Percentiles rank a stretch among this genome's conserved stretches.
phyloP scores from a whole-genome alignment of 2,329 filamentous ascomycete genomes.

The Westerdykella aurantiaca region DNA sequence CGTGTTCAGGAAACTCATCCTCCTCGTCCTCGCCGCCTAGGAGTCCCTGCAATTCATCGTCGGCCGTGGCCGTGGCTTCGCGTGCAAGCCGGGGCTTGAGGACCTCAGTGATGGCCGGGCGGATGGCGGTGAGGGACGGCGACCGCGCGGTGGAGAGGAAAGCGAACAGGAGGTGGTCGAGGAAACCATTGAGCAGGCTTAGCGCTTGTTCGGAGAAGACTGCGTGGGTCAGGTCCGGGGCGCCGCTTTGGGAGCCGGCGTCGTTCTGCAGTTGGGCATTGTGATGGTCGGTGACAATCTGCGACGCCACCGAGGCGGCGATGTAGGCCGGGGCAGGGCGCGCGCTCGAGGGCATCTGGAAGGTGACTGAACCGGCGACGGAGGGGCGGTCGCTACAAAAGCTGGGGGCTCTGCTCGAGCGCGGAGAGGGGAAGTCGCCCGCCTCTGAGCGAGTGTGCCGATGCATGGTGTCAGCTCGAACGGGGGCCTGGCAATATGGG shows the following conservation, averaged over 20 bases:
- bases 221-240: constrained; percentile 59
- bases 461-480: no score
- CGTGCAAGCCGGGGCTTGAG: constrained; percentile 84
- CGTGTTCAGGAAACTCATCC: constrained; percentile 25
- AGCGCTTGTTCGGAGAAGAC: constrained; percentile 69
- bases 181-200: constrained; percentile 77
- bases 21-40: constrained; percentile 66
- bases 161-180: constrained; percentile 89
- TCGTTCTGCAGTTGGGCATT: constrained; percentile 66
- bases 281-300: constrained; percentile 86
- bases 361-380: constrained; percentile 44
- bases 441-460: constrained; percentile 32
- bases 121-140: constrained; percentile 66
- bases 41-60: constrained; percentile 84
- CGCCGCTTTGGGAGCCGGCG: constrained; percentile 63
- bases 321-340: constrained; percentile 82
- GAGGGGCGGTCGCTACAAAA: constrained; percentile 68
- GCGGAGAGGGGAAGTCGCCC: constrained; percentile 30
- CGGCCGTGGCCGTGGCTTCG: constrained; percentile 74
- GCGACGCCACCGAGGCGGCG: constrained; percentile 77
- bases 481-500: neutral
- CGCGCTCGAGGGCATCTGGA: constrained; percentile 61
- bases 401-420: constrained; percentile 44
- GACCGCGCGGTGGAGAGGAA: constrained; percentile 77
- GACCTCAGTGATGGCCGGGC: constrained; percentile 78